Evolutionary conservation across 306 rosid genomes (phyloP).

Genomic region (Dryas drummondii): DNA sequence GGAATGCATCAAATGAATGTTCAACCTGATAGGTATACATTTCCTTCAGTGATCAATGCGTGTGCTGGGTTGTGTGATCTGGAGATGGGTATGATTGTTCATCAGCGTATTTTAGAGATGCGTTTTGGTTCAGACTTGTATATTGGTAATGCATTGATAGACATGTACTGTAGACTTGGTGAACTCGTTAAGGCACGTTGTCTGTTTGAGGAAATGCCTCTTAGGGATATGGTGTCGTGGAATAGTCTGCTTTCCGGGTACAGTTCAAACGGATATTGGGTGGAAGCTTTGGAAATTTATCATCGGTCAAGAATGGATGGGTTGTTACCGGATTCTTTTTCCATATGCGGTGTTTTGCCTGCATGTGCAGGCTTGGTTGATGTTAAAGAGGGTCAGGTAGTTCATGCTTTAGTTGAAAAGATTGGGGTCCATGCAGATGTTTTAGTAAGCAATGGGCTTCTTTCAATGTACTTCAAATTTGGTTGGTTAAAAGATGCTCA

Average conservation of each 20-base stretch:
- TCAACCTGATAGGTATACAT: slow-evolving; percentile 34
- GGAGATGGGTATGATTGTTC: slow-evolving; percentile 25
- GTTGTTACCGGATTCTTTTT: slow-evolving; percentile 28
- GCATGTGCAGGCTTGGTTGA: slow-evolving; percentile 32
- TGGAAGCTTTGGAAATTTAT: slow-evolving; percentile 32
- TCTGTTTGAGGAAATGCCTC: slow-evolving; percentile 38
- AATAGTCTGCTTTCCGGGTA: slow-evolving; percentile 42
- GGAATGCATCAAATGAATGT: slow-evolving; percentile 26
- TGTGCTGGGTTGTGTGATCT: slow-evolving; percentile 32
- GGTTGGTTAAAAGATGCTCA: slow-evolving; percentile 28
- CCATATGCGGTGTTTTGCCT: slow-evolving; percentile 27
- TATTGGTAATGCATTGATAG: slow-evolving; percentile 35
- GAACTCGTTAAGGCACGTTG: slow-evolving; percentile 24
- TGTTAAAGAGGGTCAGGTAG: slow-evolving; percentile 24
- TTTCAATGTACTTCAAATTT: slow-evolving; percentile 39
- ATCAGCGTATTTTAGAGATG: slow-evolving; percentile 18
- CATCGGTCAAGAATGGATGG: slow-evolving; percentile 14
- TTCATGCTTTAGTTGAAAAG: slow-evolving; percentile 34
- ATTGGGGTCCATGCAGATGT: slow-evolving; percentile 31
- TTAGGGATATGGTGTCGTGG: slow-evolving; percentile 30
- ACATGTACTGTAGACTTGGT: slow-evolving; percentile 35
- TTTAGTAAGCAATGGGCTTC: slow-evolving; percentile 36
- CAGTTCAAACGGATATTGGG: slow-evolving; percentile 39
- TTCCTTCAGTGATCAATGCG: slow-evolving; percentile 41
- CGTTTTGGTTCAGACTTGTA: slow-evolving; percentile 32